Evolutionary conservation across 2,329 filamentous ascomycete genomes (phyloP).

Genomic region (Capronia americana): DNA sequence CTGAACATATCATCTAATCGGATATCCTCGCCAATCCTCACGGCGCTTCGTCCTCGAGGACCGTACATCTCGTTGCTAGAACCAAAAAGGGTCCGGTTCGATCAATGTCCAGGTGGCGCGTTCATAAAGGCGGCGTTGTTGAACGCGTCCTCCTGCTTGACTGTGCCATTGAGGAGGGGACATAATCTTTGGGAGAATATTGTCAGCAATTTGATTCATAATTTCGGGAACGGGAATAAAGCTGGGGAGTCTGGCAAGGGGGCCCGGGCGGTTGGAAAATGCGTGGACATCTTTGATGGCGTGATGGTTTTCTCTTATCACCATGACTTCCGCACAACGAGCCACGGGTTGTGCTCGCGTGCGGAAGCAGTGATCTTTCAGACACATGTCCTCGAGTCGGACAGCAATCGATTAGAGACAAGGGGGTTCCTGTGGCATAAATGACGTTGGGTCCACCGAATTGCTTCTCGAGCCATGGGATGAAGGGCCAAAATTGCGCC

Average conservation of each 20-base stretch:
- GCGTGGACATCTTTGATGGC: slow-evolving; percentile 1
- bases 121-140: slow-evolving; percentile 57
- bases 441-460: not conserved
- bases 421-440: not conserved
- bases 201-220: slow-evolving; percentile 38
- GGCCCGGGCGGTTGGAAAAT: not conserved
- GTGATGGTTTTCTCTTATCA: not conserved
- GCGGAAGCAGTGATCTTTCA: slow-evolving; percentile 6
- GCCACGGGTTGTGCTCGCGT: slow-evolving; percentile 12
- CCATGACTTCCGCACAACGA: slow-evolving; percentile 15
- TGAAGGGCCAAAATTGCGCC: not conserved
- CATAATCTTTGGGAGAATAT: slow-evolving; percentile 66
- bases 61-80: not conserved
- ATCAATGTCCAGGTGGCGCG: slow-evolving; percentile 44
- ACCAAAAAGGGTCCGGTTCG: not conserved
- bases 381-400: slow-evolving; percentile 22
- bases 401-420: not conserved
- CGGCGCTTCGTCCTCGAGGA: not conserved
- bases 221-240: not conserved
- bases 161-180: slow-evolving; percentile 83
- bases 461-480: slow-evolving; percentile 2
- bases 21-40: not conserved
- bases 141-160: slow-evolving; percentile 62
- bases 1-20: not conserved
- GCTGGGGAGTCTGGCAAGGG: not conserved